Conservation (phyloP, 2,329 filamentous ascomycete genomes). For the Aspergillus aculeatus region DNA sequence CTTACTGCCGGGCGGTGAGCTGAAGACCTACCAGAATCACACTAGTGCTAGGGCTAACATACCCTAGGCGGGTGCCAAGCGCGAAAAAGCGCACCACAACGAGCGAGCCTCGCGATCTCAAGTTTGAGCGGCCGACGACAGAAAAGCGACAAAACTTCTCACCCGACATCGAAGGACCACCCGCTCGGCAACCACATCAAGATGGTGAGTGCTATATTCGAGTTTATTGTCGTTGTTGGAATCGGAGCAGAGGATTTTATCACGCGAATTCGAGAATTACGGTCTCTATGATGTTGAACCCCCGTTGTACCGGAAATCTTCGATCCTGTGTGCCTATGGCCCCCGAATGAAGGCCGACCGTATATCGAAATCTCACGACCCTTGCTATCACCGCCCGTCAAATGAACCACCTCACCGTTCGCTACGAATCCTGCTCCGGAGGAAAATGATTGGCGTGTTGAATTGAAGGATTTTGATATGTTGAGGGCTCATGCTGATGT, state of each 20-base stretch:
- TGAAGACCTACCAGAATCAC: slow-evolving; percentile 13
- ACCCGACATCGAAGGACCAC: slow-evolving; percentile 43
- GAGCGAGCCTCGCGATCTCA: slow-evolving; percentile 30
- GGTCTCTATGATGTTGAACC: slow-evolving; percentile 3
- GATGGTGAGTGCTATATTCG: slow-evolving; percentile 43
- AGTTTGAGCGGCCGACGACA: slow-evolving; percentile 35
- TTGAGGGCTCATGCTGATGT: slow-evolving; percentile 28
- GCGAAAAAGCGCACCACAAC: slow-evolving; percentile 43
- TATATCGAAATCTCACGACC: slow-evolving; percentile 3
- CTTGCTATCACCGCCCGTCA: neutral
- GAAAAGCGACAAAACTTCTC: slow-evolving; percentile 40
- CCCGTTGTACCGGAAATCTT: slow-evolving; percentile 12
- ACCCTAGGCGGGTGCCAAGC: slow-evolving; percentile 38
- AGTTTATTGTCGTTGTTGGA: slow-evolving; percentile 11
- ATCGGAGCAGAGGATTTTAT: slow-evolving; percentile 4
- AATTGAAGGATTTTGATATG: slow-evolving; percentile 3
- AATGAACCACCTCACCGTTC: neutral
- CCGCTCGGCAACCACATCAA: slow-evolving; percentile 45
- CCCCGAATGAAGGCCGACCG: slow-evolving; percentile 7
- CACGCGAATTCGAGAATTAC: neutral
- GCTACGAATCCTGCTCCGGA: slow-evolving; percentile 3
- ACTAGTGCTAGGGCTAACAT: slow-evolving; percentile 46
- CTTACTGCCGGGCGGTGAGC: slow-evolving; percentile 22
- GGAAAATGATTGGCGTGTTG: neutral
- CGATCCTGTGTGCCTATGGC: slow-evolving; percentile 8